phyloP scores from a whole-genome alignment of 2,329 filamentous ascomycete species.

The Cordyceps fumosorosea region DNA sequence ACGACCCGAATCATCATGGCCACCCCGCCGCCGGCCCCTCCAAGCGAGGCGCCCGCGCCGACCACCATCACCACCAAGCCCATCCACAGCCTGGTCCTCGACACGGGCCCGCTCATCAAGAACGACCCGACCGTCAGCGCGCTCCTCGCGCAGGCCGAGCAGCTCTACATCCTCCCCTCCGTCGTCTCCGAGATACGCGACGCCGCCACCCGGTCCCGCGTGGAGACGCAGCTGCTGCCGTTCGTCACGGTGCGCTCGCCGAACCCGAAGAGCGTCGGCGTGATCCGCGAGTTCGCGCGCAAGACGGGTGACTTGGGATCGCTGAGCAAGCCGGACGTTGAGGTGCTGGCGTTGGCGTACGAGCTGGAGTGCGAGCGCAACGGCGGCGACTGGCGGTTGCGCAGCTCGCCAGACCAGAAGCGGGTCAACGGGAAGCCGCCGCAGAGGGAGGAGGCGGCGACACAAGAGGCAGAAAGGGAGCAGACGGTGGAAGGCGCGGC shows the following conservation, averaged over 20 bases:
- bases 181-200: slow-evolving; percentile 88
- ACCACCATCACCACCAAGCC: slow-evolving; percentile 44
- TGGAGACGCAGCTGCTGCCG: slow-evolving; percentile 78
- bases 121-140: slow-evolving; percentile 83
- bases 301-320: slow-evolving; percentile 86
- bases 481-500: background rate
- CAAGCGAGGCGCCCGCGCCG: background rate
- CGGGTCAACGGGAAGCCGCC: slow-evolving; percentile 64
- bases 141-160: slow-evolving; percentile 68
- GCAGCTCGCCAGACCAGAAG: slow-evolving; percentile 74
- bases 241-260: slow-evolving; percentile 77
- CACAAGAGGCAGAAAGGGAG: background rate
- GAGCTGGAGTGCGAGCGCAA: slow-evolving; percentile 91
- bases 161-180: slow-evolving; percentile 74
- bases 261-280: slow-evolving; percentile 66
- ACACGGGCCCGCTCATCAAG: slow-evolving; percentile 88
- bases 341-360: slow-evolving; percentile 83
- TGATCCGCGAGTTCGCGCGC: slow-evolving; percentile 78
- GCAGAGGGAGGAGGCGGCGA: slow-evolving; percentile 22
- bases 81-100: slow-evolving; percentile 78
- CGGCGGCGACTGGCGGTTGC: slow-evolving; percentile 79
- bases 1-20: background rate
- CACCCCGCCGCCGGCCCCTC: slow-evolving; percentile 9
- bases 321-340: slow-evolving; percentile 80
- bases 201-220: slow-evolving; percentile 67